Percentiles rank a stretch among this genome's conserved stretches.
These are phyloP conservation scores for Theobroma grandiflorum DNA, from an alignment of 441 rosid genomes.

Conservation along the genomic window DNA sequence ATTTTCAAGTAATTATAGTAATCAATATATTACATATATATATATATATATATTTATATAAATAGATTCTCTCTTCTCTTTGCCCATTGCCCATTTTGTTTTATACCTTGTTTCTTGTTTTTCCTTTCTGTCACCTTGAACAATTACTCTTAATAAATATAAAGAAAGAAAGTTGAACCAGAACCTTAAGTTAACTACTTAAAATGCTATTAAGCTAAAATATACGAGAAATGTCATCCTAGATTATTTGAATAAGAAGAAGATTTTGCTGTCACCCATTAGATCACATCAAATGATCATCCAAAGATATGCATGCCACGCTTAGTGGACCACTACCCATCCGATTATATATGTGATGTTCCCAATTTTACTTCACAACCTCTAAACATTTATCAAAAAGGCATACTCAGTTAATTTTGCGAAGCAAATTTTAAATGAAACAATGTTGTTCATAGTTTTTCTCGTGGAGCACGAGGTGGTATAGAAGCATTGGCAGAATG, in stretches of 20 bases:
- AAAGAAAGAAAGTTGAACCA: background rate
- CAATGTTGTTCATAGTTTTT: background rate
- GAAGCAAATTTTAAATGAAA: background rate
- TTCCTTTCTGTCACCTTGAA: background rate
- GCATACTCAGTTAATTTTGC: background rate
- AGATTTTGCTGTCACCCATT: background rate
- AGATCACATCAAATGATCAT: background rate
- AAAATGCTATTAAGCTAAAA: background rate
- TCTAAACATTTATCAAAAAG: background rate
- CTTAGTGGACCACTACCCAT: background rate
- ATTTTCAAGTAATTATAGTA: background rate
- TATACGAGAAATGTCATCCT: background rate
- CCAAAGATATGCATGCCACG: background rate
- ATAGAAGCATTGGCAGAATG: too few relatives aligned
- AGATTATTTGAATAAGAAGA: background rate
- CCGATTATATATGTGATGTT: background rate
- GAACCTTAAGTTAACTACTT: background rate
- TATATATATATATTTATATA: too few relatives aligned
- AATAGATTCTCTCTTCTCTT: background rate
- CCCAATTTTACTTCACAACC: background rate
- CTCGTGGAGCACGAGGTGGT: too few relatives aligned
- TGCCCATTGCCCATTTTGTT: too few relatives aligned
- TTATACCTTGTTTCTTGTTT: background rate
- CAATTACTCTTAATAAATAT: background rate
- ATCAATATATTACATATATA: background rate